Evolutionary conservation across 2,329 filamentous ascomycete species (phyloP).

Genomic region (Alternaria arborescens): DNA sequence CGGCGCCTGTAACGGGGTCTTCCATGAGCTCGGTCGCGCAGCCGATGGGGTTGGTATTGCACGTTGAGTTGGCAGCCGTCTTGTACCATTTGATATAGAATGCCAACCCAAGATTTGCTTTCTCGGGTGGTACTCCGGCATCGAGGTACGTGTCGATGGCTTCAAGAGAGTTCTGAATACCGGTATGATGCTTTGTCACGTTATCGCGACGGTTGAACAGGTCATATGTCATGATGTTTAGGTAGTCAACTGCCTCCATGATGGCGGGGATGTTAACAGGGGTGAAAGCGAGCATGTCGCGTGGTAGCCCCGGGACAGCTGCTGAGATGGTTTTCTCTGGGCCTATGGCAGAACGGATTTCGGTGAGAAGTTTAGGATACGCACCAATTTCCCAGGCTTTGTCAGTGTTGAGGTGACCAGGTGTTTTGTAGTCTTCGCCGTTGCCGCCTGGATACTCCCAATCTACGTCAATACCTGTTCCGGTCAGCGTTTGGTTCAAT

Average conservation of each 20-base stretch:
- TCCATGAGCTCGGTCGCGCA: constrained; percentile 70
- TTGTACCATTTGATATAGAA: constrained; percentile 75
- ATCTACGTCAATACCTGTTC: constrained; percentile 63
- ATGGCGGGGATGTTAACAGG: constrained; percentile 65
- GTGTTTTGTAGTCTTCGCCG: constrained; percentile 70
- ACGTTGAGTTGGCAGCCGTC: constrained; percentile 57
- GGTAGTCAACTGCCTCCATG: constrained; percentile 67
- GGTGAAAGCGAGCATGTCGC: constrained; percentile 74
- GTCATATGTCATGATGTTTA: constrained; percentile 78
- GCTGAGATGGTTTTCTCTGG: constrained; percentile 68
- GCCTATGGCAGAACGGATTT: constrained; percentile 67
- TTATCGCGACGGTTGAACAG: constrained; percentile 74
- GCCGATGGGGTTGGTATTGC: constrained; percentile 61
- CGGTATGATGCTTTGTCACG: constrained; percentile 70
- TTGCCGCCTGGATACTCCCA: constrained; percentile 74
- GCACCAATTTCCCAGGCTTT: constrained; percentile 68
- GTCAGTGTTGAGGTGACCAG: constrained; percentile 62
- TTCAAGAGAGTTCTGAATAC: constrained; percentile 63
- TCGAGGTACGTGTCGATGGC: constrained; percentile 67
- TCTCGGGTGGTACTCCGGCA: constrained; percentile 62
- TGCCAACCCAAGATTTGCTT: constrained; percentile 71
- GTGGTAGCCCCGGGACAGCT: constrained; percentile 68
- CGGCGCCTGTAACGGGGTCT: constrained; percentile 65
- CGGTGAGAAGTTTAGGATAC: constrained; percentile 69
- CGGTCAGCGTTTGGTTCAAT: not conserved